These are phyloP conservation scores for Coniochaeta sp. DNA, from an alignment of 2,329 filamentous ascomycete species.

Conservation along the genomic window DNA sequence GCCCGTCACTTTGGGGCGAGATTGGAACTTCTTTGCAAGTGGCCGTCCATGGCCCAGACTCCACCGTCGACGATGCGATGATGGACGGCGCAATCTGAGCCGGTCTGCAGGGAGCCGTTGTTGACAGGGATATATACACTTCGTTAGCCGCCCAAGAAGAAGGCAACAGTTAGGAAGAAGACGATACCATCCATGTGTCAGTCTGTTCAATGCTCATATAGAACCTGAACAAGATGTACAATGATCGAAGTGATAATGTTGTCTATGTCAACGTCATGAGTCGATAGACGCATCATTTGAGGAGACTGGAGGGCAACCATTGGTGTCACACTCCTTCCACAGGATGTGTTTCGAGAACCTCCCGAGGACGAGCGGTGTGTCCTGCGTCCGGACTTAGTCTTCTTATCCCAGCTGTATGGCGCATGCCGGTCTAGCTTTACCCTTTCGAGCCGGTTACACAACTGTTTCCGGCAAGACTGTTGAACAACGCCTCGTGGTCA, in stretches of 20 bases:
- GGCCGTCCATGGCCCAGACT: neutral
- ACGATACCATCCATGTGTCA: neutral
- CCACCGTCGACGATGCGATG: neutral
- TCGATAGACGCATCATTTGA: neutral
- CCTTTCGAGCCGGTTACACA: neutral
- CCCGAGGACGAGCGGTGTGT: neutral
- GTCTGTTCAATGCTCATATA: neutral
- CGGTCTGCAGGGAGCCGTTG: neutral
- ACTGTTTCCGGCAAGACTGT: neutral
- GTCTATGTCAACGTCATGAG: neutral
- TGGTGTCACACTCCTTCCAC: neutral
- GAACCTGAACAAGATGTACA: neutral
- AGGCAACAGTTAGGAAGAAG: neutral
- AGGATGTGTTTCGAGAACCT: neutral
- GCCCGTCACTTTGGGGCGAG: neutral
- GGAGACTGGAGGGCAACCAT: neutral
- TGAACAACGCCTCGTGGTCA: neutral
- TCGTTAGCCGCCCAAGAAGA: neutral
- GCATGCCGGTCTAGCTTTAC: neutral
- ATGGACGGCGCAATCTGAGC: neutral
- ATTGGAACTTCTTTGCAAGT: neutral
- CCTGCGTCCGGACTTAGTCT: neutral
- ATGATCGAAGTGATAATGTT: neutral
- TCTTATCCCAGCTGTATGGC: neutral
- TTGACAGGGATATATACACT: neutral